Base-by-base conservation (phyloP, 352 stramenopile species). In the Phytophthora melonis region DNA sequence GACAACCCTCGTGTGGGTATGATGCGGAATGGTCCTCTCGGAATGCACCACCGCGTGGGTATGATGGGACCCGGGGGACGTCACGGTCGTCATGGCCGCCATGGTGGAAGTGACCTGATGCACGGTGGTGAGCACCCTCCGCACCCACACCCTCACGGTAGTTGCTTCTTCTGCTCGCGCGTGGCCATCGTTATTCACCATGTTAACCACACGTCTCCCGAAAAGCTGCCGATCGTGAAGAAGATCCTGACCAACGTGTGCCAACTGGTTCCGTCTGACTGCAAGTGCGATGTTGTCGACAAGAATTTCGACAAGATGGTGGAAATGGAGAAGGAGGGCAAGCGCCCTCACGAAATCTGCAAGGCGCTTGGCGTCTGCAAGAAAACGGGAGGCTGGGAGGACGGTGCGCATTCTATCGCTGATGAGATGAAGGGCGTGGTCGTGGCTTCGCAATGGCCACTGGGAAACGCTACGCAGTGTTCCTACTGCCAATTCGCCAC, bases 221-320 rank as follows among this genome's bases (percentile, higher is more conserved):
- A 76, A 41, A 83, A 90, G 34, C 47, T 93, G 45, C 69, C 81
- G 10, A 72, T 77, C n/a, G 52, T 91, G 39, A 87, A 88, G 56
- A 80, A 62, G 2, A 65, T 86, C 45, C 57, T 90, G 50, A 64
- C 85, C n/a, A 77, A 83, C 32, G 70, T 80, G 27, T 93, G 86
- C 56, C 74, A 85, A 71, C 27, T 88, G 32, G 56, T 82, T 3
- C 80, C 83, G 30, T 70, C 76, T 18, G 77, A 72, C 18, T 82
- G 53, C 58, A 82, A 89, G 52, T 94, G 87, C 65, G 75, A 88
- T 49, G 68, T 82, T 45, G 30, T 85, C 0, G 80, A 77, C 45
- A 75, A 84, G 47, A 83, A 90, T 23, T 91, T 92, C 65, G 82
- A 92, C 69, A 80, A 90, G 49, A 90, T 94, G 66, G 84, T 93